Percentiles rank a stretch among this genome's conserved stretches.
Evolutionary conservation across 2,329 filamentous ascomycete species (phyloP).

Genomic region (Clonostachys chloroleuca): DNA sequence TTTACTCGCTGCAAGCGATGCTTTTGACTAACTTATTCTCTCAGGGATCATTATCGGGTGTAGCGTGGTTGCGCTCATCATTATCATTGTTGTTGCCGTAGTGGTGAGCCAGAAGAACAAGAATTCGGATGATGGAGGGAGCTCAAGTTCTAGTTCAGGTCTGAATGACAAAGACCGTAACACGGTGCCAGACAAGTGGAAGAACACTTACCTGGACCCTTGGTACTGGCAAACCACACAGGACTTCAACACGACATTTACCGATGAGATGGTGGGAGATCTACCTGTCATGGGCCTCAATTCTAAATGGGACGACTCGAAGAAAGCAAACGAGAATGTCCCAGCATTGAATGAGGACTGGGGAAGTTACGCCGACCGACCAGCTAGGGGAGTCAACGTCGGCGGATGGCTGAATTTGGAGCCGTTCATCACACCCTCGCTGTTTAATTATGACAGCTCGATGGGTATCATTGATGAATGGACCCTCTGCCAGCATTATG

Average conservation of each 20-base stretch:
- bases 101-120: slow-evolving; percentile 60
- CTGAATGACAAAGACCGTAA: slow-evolving; percentile 48
- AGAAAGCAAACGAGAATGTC: slow-evolving; percentile 72
- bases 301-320: slow-evolving; percentile 79
- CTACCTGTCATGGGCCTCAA: slow-evolving; percentile 90
- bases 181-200: slow-evolving; percentile 60
- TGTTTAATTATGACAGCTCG: slow-evolving; percentile 66
- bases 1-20: background rate
- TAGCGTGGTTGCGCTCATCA: slow-evolving; percentile 51
- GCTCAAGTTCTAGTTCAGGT: background rate
- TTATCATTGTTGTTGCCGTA: slow-evolving; percentile 65
- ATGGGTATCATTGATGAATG: slow-evolving; percentile 82
- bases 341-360: slow-evolving; percentile 73
- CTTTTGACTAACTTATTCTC: slow-evolving; percentile 10
- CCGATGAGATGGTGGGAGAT: slow-evolving; percentile 75
- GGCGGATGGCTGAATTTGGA: slow-evolving; percentile 94
- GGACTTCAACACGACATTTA: slow-evolving; percentile 95
- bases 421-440: slow-evolving; percentile 90
- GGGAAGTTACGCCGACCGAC: slow-evolving; percentile 69
- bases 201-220: slow-evolving; percentile 78
- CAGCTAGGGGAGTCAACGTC: slow-evolving; percentile 85
- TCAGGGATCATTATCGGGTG: slow-evolving; percentile 53
- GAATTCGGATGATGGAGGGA: slow-evolving; percentile 10
- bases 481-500: slow-evolving; percentile 70
- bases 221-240: slow-evolving; percentile 87